Conservation (phyloP, 139 green algal genomes). For the Tetradesmus lagerheimii region DNA sequence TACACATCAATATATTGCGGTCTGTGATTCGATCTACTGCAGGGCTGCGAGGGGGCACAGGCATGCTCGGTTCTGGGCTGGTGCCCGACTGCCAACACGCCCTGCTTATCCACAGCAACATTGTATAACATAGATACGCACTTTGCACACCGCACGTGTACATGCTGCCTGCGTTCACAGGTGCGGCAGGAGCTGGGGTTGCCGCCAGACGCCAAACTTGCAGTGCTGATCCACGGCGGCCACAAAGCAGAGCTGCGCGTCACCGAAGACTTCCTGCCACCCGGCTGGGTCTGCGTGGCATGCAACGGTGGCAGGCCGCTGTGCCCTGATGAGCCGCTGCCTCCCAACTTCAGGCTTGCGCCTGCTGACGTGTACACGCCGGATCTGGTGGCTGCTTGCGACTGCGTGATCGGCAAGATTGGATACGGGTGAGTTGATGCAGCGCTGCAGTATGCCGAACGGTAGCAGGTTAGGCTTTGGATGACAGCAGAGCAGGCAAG, state of each 20-base stretch:
- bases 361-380: constrained; percentile 70
- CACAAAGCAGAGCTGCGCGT: constrained; percentile 62
- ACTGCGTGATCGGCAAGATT: constrained; percentile 83
- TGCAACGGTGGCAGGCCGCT: constrained; percentile 47
- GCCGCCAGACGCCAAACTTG: neutral
- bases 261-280: constrained; percentile 60
- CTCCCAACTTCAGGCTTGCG: constrained; percentile 60
- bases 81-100: too few species aligned
- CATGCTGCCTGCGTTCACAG: neutral
- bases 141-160: neutral
- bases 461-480: too few species aligned
- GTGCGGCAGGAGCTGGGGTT: constrained; percentile 59
- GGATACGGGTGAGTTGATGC: constrained; percentile 66
- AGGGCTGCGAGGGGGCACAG: too few species aligned
- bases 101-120: too few species aligned
- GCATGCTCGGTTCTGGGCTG: too few species aligned
- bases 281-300: constrained; percentile 75
- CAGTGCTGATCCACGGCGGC: constrained; percentile 39
- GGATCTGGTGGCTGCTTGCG: constrained; percentile 70
- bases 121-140: too few species aligned
- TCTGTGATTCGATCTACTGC: too few species aligned
- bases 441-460: neutral
- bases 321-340: constrained; percentile 23
- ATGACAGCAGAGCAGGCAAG: too few species aligned
- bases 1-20: too few species aligned